Evolutionary conservation across 2,329 filamentous ascomycete genomes (phyloP), one percentile per base, ranked within the genome.

Genomic region (Phyllosticta capitalensis): DNA sequence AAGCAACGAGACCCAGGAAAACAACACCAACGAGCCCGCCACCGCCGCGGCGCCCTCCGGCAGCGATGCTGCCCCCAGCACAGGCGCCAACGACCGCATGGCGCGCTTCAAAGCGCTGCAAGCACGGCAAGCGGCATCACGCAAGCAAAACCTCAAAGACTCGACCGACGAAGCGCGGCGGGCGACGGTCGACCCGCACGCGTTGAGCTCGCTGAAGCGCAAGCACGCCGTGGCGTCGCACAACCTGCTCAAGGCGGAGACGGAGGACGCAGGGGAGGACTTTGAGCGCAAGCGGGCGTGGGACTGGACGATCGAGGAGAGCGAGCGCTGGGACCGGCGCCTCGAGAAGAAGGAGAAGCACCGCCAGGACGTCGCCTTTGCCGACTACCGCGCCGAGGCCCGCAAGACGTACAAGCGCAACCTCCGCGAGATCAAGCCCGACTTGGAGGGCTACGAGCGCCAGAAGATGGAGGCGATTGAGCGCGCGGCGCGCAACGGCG

Each of bases 321-420:
- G 56, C 56, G 94, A 96, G 76, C 84, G 83, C 65, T 99, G 94
- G 94, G 94, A 99, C 74, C 87, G 87, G 76, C 86, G 92, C 30
- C 78, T 95, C 72, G 89, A 87, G 68, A 95, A 95, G 81, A 95
- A 91, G 77, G 83, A 84, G 61, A 83, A 83, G 19, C 87, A 89
- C 68, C 82, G 88, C 63, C 90, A 96, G 71, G 86, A 92, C 73
- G 90, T 91, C 61, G 88, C 90, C 2, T 99, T 99, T 76, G 83
- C 88, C 68, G 92, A 97, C 72, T 95, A 95, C 75, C 82, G 83
- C 5, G 85, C 89, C 67, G 92, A 96, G 72, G 89, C 90, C 62
- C 85, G 87, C 67, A 97, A 97, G 74, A 84, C 94, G 9, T 99
- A 99, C 78, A 95, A 96, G 76, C 83, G 91, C 22, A 92, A 97